Evolutionary conservation across 805 yeast genomes (phyloP).

Genomic region (Blastobotrys terrestris): DNA sequence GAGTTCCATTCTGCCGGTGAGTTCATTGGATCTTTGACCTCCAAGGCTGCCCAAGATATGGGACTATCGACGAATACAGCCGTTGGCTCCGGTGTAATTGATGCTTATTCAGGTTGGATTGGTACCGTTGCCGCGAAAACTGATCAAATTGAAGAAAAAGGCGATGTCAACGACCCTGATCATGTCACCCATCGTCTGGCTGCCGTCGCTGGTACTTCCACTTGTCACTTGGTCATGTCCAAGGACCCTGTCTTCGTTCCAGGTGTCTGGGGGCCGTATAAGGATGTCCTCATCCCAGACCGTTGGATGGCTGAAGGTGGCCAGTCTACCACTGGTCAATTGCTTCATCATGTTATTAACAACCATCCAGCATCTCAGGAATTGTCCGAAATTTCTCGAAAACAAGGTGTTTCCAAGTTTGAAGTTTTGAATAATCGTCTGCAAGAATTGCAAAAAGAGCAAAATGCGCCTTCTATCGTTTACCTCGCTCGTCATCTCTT

Average conservation of each 20-base stretch:
- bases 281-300: constrained; percentile 84
- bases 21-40: constrained; percentile 65
- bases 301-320: constrained; percentile 98
- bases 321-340: constrained; percentile 95
- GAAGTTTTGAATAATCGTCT: constrained; percentile 74
- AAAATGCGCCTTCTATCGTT: constrained; percentile 63
- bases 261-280: constrained; percentile 99
- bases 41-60: constrained; percentile 66
- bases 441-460: constrained; percentile 55
- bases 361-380: constrained; percentile 85
- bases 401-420: constrained; percentile 59
- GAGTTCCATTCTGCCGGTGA: constrained; percentile 83
- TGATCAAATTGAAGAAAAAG: constrained; percentile 37
- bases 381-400: constrained; percentile 59
- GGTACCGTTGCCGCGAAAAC: constrained; percentile 95
- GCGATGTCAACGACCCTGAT: constrained; percentile 11
- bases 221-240: constrained; percentile 90
- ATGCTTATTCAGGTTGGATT: constrained; percentile 98
- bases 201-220: constrained; percentile 97
- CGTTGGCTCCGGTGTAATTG: constrained; percentile 95
- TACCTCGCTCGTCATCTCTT: constrained; percentile 77
- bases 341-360: constrained; percentile 78
- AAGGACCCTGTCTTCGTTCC: constrained; percentile 80
- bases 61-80: constrained; percentile 75
- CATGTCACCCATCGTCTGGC: constrained; percentile 81